phyloP scores from a whole-genome alignment of 495 filamentous ascomycete genomes.

The Astrocystis sublimbata region DNA sequence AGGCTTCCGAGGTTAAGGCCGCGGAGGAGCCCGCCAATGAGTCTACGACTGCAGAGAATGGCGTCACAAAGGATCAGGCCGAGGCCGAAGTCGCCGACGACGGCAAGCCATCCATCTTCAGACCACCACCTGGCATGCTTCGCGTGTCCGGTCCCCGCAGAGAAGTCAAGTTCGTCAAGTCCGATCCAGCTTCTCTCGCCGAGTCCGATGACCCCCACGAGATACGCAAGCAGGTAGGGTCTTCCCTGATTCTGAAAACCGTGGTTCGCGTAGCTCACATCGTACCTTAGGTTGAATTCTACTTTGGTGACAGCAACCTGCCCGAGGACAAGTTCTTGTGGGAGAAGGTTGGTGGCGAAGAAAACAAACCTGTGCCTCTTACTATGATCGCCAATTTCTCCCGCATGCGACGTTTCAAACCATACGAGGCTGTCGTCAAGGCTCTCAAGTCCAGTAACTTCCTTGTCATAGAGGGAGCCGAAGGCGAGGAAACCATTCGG shows the following conservation, averaged over 20 bases:
- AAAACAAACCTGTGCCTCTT: slow-evolving; percentile 78
- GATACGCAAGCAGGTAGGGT: slow-evolving; percentile 76
- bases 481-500: slow-evolving; percentile 53
- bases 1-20: slow-evolving; percentile 9
- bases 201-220: slow-evolving; percentile 69
- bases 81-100: background rate
- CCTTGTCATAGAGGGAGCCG: slow-evolving; percentile 65
- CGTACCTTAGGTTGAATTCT: slow-evolving; percentile 83
- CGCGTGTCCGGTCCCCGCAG: slow-evolving; percentile 20
- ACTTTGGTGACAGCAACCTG: slow-evolving; percentile 93
- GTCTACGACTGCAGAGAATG: background rate
- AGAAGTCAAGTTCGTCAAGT: slow-evolving; percentile 50
- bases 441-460: slow-evolving; percentile 73
- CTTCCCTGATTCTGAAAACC: slow-evolving; percentile 6
- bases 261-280: slow-evolving; percentile 13
- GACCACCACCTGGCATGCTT: slow-evolving; percentile 26
- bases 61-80: slow-evolving; percentile 10
- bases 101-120: slow-evolving; percentile 10
- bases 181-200: slow-evolving; percentile 60
- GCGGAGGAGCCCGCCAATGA: slow-evolving; percentile 9
- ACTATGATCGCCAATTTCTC: slow-evolving; percentile 79
- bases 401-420: slow-evolving; percentile 90
- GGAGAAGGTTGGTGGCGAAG: slow-evolving; percentile 66
- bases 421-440: slow-evolving; percentile 74
- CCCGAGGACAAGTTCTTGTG: slow-evolving; percentile 85